Conservation (phyloP, 345 rosid genomes). For the Trapa incisa region DNA sequence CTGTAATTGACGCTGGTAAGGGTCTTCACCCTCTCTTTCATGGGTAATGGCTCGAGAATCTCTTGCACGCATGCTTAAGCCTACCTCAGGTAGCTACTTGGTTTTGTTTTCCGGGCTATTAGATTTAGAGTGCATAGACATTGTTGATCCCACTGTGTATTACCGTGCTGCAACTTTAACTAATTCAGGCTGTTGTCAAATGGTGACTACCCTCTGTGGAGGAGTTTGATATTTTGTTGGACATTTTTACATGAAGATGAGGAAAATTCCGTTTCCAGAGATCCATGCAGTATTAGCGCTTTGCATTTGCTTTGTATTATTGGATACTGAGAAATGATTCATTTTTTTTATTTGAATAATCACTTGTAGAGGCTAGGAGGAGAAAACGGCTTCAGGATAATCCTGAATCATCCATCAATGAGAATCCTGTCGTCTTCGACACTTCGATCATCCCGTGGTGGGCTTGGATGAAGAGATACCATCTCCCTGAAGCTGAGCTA, state of each 20-base stretch:
- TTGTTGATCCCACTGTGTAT: not conserved
- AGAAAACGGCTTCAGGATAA: slow-evolving; percentile 71
- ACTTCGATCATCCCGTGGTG: slow-evolving; percentile 95
- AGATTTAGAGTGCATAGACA: not conserved
- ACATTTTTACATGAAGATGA: no score
- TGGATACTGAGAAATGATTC: not conserved
- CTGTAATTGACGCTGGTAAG: slow-evolving; percentile 87
- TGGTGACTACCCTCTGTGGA: no score
- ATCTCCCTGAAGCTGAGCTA: slow-evolving; percentile 82
- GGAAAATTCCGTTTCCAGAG: no score
- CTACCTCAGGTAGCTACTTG: no score
- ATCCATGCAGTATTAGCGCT: no score
- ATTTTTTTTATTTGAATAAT: not conserved
- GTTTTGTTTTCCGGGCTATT: not conserved
- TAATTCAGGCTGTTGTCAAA: not conserved
- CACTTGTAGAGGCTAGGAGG: slow-evolving; percentile 61
- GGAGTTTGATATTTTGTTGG: no score
- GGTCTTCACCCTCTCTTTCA: not conserved
- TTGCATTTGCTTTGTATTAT: no score
- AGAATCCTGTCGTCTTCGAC: slow-evolving; percentile 69
- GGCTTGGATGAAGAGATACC: slow-evolving; percentile 88
- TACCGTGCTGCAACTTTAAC: not conserved
- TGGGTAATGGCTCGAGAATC: no score
- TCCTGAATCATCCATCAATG: slow-evolving; percentile 70
- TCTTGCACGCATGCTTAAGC: no score